These are phyloP conservation scores for Paraphoma sp. DNA, from an alignment of 2,329 filamentous ascomycete genomes.

Conservation along the genomic window DNA sequence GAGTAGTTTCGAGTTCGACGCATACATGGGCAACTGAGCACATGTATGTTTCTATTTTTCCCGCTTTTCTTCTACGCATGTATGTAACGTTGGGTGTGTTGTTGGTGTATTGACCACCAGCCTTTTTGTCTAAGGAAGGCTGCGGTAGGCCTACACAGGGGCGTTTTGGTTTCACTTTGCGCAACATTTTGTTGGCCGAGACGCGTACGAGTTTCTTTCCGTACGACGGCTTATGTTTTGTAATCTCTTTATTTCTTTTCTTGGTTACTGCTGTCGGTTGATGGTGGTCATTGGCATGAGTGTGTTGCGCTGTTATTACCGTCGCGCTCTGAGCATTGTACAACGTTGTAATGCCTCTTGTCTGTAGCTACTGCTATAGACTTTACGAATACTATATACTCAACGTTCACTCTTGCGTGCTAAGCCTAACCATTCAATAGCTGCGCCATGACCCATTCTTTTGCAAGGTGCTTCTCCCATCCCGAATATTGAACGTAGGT, in stretches of 20 bases:
- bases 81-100: constrained; percentile 19
- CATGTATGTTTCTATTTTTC: constrained; percentile 6
- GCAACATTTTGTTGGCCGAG: not conserved
- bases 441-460: too few species aligned
- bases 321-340: not conserved
- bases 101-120: constrained; percentile 34
- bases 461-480: too few species aligned
- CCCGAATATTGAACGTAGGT: too few species aligned
- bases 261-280: not conserved
- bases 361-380: not conserved
- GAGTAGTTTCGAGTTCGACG: constrained; percentile 37
- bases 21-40: constrained; percentile 21
- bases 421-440: too few species aligned
- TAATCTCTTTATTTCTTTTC: not conserved
- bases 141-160: constrained; percentile 35
- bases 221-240: not conserved
- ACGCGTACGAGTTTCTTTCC: constrained; percentile 3
- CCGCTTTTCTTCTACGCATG: not conserved
- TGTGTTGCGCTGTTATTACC: not conserved
- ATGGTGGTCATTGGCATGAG: not conserved
- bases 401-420: too few species aligned
- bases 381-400: not conserved
- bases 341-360: not conserved
- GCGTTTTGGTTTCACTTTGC: constrained; percentile 2
- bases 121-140: constrained; percentile 12